Evolutionary conservation across 192 early-diverging fungal genomes (phyloP).

Genomic region (Coemansia sp.): DNA sequence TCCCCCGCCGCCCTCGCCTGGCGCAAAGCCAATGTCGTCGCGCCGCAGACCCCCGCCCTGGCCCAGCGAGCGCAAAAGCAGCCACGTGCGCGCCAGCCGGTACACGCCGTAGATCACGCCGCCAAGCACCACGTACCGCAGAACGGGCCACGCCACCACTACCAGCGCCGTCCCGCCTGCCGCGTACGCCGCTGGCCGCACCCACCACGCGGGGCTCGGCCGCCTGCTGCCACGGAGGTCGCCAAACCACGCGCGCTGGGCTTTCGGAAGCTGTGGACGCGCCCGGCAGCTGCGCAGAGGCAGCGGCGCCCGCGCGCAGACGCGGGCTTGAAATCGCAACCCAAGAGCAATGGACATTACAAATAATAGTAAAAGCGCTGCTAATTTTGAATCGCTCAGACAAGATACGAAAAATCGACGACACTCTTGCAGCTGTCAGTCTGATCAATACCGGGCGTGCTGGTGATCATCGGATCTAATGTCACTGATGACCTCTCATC

Average conservation of each 20-base stretch:
- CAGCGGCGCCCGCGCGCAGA: too few species aligned
- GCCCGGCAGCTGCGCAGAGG: too few species aligned
- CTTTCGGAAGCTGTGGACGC: not conserved
- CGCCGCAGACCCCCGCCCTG: not conserved
- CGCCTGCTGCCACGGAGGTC: too few species aligned
- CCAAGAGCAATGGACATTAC: too few species aligned
- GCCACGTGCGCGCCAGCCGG: constrained; percentile 2
- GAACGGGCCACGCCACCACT: constrained; percentile 29
- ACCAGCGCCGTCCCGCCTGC: constrained; percentile 30
- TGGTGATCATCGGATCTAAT: too few species aligned
- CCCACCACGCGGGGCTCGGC: constrained; percentile 3
- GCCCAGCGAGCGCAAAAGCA: constrained; percentile 5
- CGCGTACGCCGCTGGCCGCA: constrained; percentile 16
- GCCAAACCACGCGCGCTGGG: not conserved
- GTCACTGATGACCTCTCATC: too few species aligned
- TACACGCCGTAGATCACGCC: constrained; percentile 31
- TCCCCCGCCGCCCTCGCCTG: not conserved
- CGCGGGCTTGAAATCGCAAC: too few species aligned
- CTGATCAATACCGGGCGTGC: too few species aligned
- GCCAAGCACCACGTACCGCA: constrained; percentile 34
- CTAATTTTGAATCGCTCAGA: too few species aligned
- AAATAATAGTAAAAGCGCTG: too few species aligned
- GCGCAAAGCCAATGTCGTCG: not conserved
- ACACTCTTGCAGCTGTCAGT: too few species aligned
- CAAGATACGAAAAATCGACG: too few species aligned